phyloP scores from a whole-genome alignment of 2,329 filamentous ascomycete genomes.

The Cladosporium sp. region DNA sequence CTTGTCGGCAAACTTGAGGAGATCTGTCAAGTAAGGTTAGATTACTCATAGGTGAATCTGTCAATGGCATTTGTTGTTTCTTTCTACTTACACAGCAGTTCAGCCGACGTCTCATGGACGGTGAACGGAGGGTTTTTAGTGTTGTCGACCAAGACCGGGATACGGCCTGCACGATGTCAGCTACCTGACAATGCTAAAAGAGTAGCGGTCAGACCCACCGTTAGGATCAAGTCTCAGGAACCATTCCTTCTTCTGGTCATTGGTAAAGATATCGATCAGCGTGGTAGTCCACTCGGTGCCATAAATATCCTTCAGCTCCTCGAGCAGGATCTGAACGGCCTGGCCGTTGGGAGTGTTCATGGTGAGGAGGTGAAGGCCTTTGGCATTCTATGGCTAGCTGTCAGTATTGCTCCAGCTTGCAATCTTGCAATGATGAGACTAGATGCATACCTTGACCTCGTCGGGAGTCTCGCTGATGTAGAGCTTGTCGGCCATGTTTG shows the following conservation, averaged over 20 bases:
- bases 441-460: constrained; percentile 37
- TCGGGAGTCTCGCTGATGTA: constrained; percentile 24
- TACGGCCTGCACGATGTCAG: constrained; percentile 38
- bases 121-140: constrained; percentile 51
- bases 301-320: constrained; percentile 52
- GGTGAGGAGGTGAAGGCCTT: constrained; percentile 55
- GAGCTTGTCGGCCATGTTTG: constrained; percentile 17
- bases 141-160: constrained; percentile 55
- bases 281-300: constrained; percentile 51
- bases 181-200: neutral
- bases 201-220: constrained; percentile 16
- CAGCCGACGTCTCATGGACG: constrained; percentile 55
- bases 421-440: neutral
- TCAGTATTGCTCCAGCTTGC: neutral
- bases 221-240: constrained; percentile 48
- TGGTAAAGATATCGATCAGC: constrained; percentile 53
- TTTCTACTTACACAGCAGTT: constrained; percentile 36
- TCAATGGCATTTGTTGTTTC: neutral
- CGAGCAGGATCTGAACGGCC: constrained; percentile 56
- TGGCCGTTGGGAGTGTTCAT: constrained; percentile 54
- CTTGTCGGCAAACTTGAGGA: constrained; percentile 52
- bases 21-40: constrained; percentile 32
- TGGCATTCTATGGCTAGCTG: constrained; percentile 39
- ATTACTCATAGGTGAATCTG: constrained; percentile 25
- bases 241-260: constrained; percentile 59